These are phyloP conservation scores for Phytophthora kernoviae DNA, from an alignment of 352 stramenopile species.

Conservation along the genomic window DNA sequence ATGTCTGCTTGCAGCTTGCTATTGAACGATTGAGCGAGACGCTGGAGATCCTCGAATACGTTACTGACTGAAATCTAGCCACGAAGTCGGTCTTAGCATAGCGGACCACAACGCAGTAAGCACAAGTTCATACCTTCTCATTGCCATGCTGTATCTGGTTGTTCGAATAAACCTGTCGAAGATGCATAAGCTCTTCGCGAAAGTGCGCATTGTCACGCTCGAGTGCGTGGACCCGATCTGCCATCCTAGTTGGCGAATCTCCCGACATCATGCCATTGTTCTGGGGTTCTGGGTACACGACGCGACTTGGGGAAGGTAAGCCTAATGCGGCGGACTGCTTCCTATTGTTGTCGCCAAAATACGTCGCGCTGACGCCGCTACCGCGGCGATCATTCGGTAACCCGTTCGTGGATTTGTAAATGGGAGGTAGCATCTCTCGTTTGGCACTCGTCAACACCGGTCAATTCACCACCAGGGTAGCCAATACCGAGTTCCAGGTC, in stretches of 20 bases:
- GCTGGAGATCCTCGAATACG: conserved; percentile 62
- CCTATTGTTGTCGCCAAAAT: conserved; percentile 14
- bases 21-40: conserved; percentile 54
- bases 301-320: conserved; percentile 12
- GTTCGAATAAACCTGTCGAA: conserved; percentile 57
- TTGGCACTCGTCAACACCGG: background rate
- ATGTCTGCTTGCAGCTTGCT: conserved; percentile 61
- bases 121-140: conserved; percentile 39
- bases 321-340: conserved; percentile 12
- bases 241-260: conserved; percentile 10
- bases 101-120: conserved; percentile 1
- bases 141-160: conserved; percentile 66
- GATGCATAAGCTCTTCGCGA: conserved; percentile 55
- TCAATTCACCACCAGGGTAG: conserved; percentile 2
- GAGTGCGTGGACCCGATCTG: conserved; percentile 39
- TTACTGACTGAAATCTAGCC: conserved; percentile 18
- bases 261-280: background rate
- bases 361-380: conserved; percentile 7
- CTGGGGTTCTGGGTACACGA: conserved; percentile 8
- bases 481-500: background rate
- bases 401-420: conserved; percentile 41
- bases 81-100: conserved; percentile 6
- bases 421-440: conserved; percentile 50
- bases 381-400: conserved; percentile 18
- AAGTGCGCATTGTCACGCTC: conserved; percentile 69